A percentile compares a stretch with the other conserved stretches of the same genome.
Evolutionary conservation across 208 protist species (phyloP).

Genomic region (Phytomonas serpens): DNA sequence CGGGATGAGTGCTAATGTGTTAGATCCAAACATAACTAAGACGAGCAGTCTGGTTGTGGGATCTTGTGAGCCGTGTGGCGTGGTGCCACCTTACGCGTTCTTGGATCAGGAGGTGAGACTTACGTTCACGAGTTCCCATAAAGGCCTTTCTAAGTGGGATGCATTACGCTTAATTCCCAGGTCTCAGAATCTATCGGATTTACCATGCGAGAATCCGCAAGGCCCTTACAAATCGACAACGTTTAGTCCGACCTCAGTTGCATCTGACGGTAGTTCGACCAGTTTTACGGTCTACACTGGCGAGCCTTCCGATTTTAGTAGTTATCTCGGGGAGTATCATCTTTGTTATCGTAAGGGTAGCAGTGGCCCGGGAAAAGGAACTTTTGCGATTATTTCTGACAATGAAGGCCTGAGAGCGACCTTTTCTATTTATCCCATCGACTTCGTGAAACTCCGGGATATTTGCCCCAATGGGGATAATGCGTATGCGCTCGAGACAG

Average conservation of each 20-base stretch:
- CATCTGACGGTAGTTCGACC: slow-evolving; percentile 20
- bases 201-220: slow-evolving; percentile 36
- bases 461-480: slow-evolving; percentile 21
- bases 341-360: slow-evolving; percentile 59
- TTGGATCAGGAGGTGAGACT: slow-evolving; percentile 11
- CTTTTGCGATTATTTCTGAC: slow-evolving; percentile 17
- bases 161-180: slow-evolving; percentile 59
- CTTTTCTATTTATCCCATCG: slow-evolving; percentile 73
- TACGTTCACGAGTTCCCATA: slow-evolving; percentile 5
- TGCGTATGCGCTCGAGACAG: slow-evolving; percentile 51
- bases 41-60: slow-evolving; percentile 35
- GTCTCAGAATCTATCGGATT: slow-evolving; percentile 27
- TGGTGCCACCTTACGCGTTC: slow-evolving; percentile 57
- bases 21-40: slow-evolving; percentile 55
- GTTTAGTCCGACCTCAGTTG: slow-evolving; percentile 26
- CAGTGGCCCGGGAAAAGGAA: slow-evolving; percentile 36
- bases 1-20: slow-evolving; percentile 20
- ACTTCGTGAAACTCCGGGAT: slow-evolving; percentile 20
- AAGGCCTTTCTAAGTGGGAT: slow-evolving; percentile 34
- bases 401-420: slow-evolving; percentile 11
- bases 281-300: slow-evolving; percentile 44
- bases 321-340: slow-evolving; percentile 66
- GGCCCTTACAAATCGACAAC: slow-evolving; percentile 53
- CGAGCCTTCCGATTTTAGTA: slow-evolving; percentile 13
- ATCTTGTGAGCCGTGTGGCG: slow-evolving; percentile 70